Evolutionary conservation across 192 early-diverging fungal genomes (phyloP).

Genomic region (Linderina pennispora): DNA sequence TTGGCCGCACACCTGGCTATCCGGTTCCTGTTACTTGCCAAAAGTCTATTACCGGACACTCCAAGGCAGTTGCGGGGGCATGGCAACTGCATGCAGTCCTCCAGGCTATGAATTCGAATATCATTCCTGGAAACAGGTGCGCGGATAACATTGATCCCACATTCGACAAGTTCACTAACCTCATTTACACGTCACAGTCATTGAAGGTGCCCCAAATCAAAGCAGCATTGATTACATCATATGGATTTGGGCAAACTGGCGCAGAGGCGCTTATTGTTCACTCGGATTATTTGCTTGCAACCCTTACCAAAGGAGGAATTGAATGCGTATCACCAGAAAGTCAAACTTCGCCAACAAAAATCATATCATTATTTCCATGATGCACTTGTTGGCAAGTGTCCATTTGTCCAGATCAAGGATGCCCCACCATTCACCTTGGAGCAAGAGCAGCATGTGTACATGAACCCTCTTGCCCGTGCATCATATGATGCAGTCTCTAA

Average conservation of each 20-base stretch:
- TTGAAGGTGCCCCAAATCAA: conserved; percentile 87
- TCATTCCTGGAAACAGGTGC: conserved; percentile 89
- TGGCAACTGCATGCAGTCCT: conserved; percentile 94
- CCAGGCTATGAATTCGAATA: conserved; percentile 73
- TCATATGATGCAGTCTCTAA: too few species aligned
- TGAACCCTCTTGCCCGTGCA: conserved; percentile 79
- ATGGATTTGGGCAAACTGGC: conserved; percentile 94
- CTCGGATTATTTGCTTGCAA: conserved; percentile 77
- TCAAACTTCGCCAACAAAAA: conserved; percentile 57
- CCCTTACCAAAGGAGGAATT: conserved; percentile 65
- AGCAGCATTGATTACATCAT: conserved; percentile 85
- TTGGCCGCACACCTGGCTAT: conserved; percentile 84
- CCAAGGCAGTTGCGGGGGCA: conserved; percentile 88
- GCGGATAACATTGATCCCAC: conserved; percentile 45
- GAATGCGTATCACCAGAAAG: conserved; percentile 58
- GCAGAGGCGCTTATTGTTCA: conserved; percentile 83
- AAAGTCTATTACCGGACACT: conserved; percentile 87
- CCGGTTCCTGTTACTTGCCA: conserved; percentile 78
- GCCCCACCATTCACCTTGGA: conserved; percentile 77
- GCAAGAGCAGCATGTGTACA: conserved; percentile 70
- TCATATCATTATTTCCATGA: conserved; percentile 88
- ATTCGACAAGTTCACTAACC: conserved; percentile 69
- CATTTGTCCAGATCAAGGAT: conserved; percentile 82
- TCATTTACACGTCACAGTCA: conserved; percentile 80
- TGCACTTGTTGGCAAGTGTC: conserved; percentile 67